Evolutionary conservation across 352 stramenopile genomes (phyloP).

Genomic region (Globisporangium emineosum): DNA sequence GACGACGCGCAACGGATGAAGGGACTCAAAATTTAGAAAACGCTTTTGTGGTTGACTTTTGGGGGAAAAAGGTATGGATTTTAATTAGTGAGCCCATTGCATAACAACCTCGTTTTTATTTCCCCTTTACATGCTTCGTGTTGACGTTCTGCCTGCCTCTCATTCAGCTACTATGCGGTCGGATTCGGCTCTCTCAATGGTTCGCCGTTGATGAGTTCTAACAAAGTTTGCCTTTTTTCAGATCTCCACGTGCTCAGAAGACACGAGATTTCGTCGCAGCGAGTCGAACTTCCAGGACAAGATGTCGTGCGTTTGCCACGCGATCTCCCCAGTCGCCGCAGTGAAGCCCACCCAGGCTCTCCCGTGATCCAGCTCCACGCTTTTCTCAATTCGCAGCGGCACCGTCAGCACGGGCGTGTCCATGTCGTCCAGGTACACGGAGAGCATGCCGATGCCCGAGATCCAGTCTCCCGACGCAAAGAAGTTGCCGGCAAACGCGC

Average conservation of each 20-base stretch:
- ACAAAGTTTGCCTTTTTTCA: neutral
- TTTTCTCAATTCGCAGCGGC: constrained; percentile 81
- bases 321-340: constrained; percentile 71
- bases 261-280: constrained; percentile 36
- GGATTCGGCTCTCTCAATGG: neutral
- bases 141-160: neutral
- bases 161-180: neutral
- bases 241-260: constrained; percentile 8
- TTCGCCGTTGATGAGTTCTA: neutral
- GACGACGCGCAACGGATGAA: constrained; percentile 6
- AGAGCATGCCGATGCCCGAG: constrained; percentile 71
- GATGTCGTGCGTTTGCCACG: constrained; percentile 90
- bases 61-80: constrained; percentile 20
- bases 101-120: constrained; percentile 17
- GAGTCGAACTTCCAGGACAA: constrained; percentile 79
- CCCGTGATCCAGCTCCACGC: constrained; percentile 76
- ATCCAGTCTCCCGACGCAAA: constrained; percentile 55
- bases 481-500: constrained; percentile 59
- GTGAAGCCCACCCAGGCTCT: constrained; percentile 92
- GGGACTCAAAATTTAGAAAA: constrained; percentile 18
- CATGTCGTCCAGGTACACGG: constrained; percentile 88
- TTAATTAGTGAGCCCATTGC: constrained; percentile 21
- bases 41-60: constrained; percentile 19
- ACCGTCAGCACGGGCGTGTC: constrained; percentile 76
- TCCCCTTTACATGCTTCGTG: neutral